Conservation (phyloP, 805 yeast genomes). For the Metschnikowia similis region DNA sequence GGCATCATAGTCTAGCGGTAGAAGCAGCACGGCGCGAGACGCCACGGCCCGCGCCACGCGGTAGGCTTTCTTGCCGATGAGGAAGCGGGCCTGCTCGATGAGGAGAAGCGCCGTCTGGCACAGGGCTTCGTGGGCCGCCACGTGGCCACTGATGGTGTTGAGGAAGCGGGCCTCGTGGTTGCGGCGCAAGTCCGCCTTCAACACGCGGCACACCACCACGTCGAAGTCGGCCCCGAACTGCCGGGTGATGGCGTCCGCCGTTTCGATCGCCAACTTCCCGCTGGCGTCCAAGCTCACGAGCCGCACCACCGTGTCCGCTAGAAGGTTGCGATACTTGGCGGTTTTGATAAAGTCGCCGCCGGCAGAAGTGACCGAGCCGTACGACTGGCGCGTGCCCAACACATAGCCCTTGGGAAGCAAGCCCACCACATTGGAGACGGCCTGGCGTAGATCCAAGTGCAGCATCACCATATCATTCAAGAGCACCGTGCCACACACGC, state of each 20-base stretch:
- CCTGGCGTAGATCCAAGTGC: conserved; percentile 21
- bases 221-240: conserved; percentile 15
- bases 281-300: conserved; percentile 38
- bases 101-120: conserved; percentile 58
- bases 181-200: conserved; percentile 23
- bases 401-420: conserved; percentile 46
- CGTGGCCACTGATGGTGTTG: conserved; percentile 34
- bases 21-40: conserved; percentile 52
- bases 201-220: conserved; percentile 38
- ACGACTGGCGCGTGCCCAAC: conserved; percentile 40
- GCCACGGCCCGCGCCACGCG: conserved; percentile 59
- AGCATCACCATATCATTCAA: conserved; percentile 30
- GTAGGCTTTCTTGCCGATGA: conserved; percentile 50
- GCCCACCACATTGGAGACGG: conserved; percentile 38
- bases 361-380: conserved; percentile 29
- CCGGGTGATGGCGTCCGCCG: conserved; percentile 36
- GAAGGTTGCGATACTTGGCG: conserved; percentile 41
- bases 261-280: conserved; percentile 22
- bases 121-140: conserved; percentile 16
- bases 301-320: conserved; percentile 49
- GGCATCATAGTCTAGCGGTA: conserved; percentile 73
- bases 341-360: conserved; percentile 27
- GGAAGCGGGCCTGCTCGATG: conserved; percentile 59
- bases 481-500: conserved; percentile 55
- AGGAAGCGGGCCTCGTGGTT: conserved; percentile 50